phyloP scores from a whole-genome alignment of 2,329 filamentous ascomycete species.

The Fusarium pseudograminearum region DNA sequence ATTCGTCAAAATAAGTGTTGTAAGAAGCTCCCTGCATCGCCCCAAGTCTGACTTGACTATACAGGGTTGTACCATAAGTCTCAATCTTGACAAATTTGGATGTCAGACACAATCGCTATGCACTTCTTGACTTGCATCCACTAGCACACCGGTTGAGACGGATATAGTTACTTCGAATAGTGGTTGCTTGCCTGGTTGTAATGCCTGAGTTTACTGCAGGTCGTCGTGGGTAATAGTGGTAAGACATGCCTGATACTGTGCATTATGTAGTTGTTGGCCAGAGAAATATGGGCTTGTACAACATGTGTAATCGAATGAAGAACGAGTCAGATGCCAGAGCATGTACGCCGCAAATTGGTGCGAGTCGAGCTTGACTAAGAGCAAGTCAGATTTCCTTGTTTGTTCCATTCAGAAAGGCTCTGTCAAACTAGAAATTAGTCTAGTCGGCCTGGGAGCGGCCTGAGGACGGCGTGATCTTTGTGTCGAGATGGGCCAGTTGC shows the following conservation, averaged over 20 bases:
- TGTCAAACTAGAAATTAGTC: background rate
- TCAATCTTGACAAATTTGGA: slow-evolving; percentile 2
- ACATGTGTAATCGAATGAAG: background rate
- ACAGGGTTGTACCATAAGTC: background rate
- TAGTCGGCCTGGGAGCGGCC: background rate
- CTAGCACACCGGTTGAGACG: background rate
- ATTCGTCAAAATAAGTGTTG: slow-evolving; percentile 8
- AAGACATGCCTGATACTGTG: background rate
- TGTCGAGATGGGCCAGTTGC: background rate
- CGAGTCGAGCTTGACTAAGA: background rate
- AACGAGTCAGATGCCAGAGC: background rate
- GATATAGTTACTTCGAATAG: background rate
- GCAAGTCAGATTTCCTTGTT: background rate
- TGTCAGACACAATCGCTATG: slow-evolving; percentile 5
- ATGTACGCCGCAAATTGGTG: background rate
- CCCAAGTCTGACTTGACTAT: slow-evolving; percentile 4
- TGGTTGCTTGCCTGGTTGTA: background rate
- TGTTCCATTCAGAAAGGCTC: background rate
- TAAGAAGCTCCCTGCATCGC: slow-evolving; percentile 14
- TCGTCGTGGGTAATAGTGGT: background rate
- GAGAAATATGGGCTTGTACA: background rate
- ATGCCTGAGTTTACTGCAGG: background rate
- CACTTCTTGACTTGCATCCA: background rate
- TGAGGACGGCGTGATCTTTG: background rate
- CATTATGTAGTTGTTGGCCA: background rate